Evolutionary conservation across 2,329 filamentous ascomycete species (phyloP).

Genomic region (Apiospora aurea): DNA sequence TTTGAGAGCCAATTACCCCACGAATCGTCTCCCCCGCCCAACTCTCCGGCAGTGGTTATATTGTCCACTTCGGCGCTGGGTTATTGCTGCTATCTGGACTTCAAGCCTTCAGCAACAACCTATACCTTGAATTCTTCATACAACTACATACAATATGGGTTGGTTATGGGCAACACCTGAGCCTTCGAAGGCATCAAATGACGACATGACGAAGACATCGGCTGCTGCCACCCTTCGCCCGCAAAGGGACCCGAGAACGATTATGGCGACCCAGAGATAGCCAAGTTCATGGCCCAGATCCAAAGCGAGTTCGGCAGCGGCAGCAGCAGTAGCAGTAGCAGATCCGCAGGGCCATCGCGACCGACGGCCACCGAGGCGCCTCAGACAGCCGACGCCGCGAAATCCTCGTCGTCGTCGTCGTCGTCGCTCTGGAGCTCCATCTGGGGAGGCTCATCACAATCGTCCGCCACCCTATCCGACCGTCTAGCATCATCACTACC

Average conservation of each 20-base stretch:
- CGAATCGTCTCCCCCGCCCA: background rate
- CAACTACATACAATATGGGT: constrained; percentile 55
- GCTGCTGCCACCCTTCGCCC: constrained; percentile 22
- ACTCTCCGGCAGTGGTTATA: constrained; percentile 28
- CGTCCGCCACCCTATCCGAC: constrained; percentile 26
- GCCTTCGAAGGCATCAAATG: constrained; percentile 36
- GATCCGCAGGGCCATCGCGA: constrained; percentile 24
- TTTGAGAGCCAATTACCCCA: constrained; percentile 12
- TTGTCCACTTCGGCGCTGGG: constrained; percentile 26
- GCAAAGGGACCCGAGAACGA: constrained; percentile 31
- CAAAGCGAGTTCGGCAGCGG: constrained; percentile 37
- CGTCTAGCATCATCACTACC: constrained; percentile 28
- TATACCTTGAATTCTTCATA: background rate
- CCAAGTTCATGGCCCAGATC: constrained; percentile 57
- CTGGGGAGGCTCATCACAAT: constrained; percentile 40
- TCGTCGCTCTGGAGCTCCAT: constrained; percentile 37
- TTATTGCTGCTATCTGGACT: background rate
- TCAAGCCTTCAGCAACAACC: background rate
- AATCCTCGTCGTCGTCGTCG: constrained; percentile 11
- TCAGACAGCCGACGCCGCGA: constrained; percentile 14
- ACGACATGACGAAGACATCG: constrained; percentile 30
- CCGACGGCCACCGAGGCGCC: constrained; percentile 26
- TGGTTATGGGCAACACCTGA: constrained; percentile 64
- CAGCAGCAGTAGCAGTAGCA: constrained; percentile 33
- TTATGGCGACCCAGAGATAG: constrained; percentile 57